Percentiles rank a stretch among this genome's conserved stretches.
These are phyloP conservation scores for Xylariaceae sp. DNA, from an alignment of 2,329 filamentous ascomycete species.

Conservation along the genomic window DNA sequence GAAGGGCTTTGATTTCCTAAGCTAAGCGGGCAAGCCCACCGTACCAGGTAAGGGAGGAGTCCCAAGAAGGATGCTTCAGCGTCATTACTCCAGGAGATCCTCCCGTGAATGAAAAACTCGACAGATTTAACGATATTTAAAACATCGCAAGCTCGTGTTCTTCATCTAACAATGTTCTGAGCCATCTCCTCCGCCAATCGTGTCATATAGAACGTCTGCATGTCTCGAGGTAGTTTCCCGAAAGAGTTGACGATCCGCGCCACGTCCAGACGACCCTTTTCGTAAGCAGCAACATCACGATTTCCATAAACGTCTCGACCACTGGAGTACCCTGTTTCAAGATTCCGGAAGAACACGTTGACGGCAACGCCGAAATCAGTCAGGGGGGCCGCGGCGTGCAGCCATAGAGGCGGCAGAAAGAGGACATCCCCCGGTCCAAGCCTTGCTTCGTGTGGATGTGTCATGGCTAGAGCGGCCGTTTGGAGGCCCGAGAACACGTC, in stretches of 20 bases:
- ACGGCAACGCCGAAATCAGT: conserved; percentile 64
- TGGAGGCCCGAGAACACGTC: conserved; percentile 58
- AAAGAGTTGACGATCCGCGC: conserved; percentile 61
- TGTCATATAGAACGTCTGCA: conserved; percentile 68
- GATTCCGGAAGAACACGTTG: conserved; percentile 81
- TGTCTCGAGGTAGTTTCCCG: conserved; percentile 56
- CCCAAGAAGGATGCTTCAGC: too few species aligned
- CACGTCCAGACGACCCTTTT: conserved; percentile 70
- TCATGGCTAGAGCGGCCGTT: conserved; percentile 37
- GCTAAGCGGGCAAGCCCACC: too few species aligned
- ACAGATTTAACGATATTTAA: too few species aligned
- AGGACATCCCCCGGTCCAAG: conserved; percentile 69
- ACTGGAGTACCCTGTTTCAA: conserved; percentile 60
- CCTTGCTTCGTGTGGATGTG: conserved; percentile 61
- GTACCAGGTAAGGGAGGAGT: too few species aligned
- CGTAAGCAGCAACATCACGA: conserved; percentile 75
- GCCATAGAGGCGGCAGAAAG: conserved; percentile 78
- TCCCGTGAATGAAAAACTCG: too few species aligned
- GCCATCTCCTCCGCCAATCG: conserved; percentile 64
- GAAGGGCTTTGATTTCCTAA: too few species aligned
- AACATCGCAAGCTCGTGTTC: too few species aligned
- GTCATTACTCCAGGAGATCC: too few species aligned
- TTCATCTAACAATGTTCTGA: conserved; percentile 18
- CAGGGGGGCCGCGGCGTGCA: conserved; percentile 64
- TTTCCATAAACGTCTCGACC: conserved; percentile 87